Conservation (phyloP, 1,284 basidiomycete genomes). For the Gymnopus androsaceus region DNA sequence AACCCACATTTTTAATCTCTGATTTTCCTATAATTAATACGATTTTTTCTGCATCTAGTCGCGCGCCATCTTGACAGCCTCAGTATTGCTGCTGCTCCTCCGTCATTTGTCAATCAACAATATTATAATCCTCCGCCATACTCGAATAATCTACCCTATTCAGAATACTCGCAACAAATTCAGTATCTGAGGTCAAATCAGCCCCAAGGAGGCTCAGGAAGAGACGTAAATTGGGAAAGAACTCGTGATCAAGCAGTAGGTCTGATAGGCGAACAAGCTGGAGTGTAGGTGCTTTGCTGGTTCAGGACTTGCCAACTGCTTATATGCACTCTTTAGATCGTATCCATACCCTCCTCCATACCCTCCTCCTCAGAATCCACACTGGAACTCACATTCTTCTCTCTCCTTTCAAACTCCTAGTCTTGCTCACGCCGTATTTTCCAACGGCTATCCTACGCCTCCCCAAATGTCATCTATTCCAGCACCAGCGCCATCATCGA, state of each 20-base stretch:
- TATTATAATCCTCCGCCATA: constrained; percentile 44
- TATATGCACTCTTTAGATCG: constrained; percentile 3
- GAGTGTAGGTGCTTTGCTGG: constrained; percentile 38
- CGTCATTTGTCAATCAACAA: constrained; percentile 62
- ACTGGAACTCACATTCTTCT: constrained; percentile 1
- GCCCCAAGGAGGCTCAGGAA: constrained; percentile 27
- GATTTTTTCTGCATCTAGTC: constrained; percentile 39
- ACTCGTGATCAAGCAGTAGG: constrained; percentile 53
- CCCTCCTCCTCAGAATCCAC: constrained; percentile 22
- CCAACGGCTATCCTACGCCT: constrained; percentile 9
- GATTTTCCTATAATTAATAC: not conserved
- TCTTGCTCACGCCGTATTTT: constrained; percentile 10
- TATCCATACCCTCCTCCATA: constrained; percentile 41
- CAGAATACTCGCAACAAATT: constrained; percentile 58
- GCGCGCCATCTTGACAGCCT: constrained; percentile 63
- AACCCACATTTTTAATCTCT: not conserved
- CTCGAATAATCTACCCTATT: constrained; percentile 51
- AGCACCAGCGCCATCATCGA: not conserved
- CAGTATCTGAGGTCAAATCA: constrained; percentile 47
- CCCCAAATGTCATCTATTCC: constrained; percentile 5
- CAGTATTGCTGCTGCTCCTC: constrained; percentile 54
- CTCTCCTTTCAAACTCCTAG: constrained; percentile 11
- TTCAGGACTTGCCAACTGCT: not conserved
- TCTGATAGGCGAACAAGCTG: constrained; percentile 48
- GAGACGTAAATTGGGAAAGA: constrained; percentile 55